phyloP scores from a whole-genome alignment of 2,329 filamentous ascomycete genomes.

The Pseudogymnoascus sp. region DNA sequence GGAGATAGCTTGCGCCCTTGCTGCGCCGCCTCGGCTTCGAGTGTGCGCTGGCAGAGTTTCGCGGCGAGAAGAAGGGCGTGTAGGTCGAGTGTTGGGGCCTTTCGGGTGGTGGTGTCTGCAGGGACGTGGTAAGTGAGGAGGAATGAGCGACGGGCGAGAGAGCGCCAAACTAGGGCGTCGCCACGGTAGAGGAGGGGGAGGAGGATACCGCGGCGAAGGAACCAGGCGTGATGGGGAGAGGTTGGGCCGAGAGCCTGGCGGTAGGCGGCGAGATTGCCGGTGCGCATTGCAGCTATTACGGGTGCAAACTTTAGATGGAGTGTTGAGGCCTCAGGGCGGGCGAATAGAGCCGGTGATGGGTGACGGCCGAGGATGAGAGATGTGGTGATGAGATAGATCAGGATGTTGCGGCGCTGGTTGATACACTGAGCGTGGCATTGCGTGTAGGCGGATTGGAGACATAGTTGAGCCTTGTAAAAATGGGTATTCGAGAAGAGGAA shows the following conservation, averaged over 20 bases:
- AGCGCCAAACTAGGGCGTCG: constrained; percentile 77
- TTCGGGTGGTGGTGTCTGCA: constrained; percentile 45
- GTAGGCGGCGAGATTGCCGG: constrained; percentile 68
- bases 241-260: constrained; percentile 55
- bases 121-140: constrained; percentile 69
- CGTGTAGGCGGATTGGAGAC: constrained; percentile 71
- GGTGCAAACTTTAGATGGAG: constrained; percentile 63
- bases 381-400: constrained; percentile 73
- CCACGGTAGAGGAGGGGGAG: constrained; percentile 69
- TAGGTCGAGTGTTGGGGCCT: constrained; percentile 69
- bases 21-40: constrained; percentile 33
- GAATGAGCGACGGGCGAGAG: constrained; percentile 70
- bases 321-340: constrained; percentile 60
- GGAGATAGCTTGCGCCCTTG: constrained; percentile 44
- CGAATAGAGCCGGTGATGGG: constrained; percentile 59
- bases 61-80: constrained; percentile 58
- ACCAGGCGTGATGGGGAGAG: constrained; percentile 57
- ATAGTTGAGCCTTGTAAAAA: constrained; percentile 67
- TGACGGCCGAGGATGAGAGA: constrained; percentile 83
- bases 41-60: constrained; percentile 54
- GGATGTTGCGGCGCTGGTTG: constrained; percentile 68
- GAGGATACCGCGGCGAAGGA: constrained; percentile 67
- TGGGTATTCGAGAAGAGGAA: constrained; percentile 82
- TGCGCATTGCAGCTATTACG: constrained; percentile 62
- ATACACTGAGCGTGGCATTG: constrained; percentile 68